These are phyloP conservation scores for Trichophyton mentagrophytes DNA, from an alignment of 2,329 filamentous ascomycete genomes.

Conservation along the genomic window DNA sequence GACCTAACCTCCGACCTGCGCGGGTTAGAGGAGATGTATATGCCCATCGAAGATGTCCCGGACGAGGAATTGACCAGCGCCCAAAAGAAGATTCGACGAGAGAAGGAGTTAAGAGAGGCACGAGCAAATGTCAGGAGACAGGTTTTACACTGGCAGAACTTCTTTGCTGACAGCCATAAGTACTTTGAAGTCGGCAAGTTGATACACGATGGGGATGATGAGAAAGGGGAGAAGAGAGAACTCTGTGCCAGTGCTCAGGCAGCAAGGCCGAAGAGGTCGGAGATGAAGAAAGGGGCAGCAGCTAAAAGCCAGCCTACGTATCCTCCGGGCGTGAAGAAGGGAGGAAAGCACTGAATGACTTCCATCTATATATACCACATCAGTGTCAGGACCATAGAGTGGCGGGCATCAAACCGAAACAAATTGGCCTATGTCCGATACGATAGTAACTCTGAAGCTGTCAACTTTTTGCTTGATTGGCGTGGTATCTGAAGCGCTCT, in stretches of 20 bases:
- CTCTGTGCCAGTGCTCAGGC: constrained; percentile 61
- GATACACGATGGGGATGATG: constrained; percentile 43
- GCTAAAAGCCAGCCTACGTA: constrained; percentile 2
- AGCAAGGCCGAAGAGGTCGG: constrained; percentile 44
- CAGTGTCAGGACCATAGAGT: neutral
- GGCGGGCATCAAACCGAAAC: neutral
- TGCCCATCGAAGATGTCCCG: constrained; percentile 52
- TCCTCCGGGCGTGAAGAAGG: constrained; percentile 2
- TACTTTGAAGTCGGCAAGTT: constrained; percentile 73
- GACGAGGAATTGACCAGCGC: constrained; percentile 21
- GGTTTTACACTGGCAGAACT: constrained; percentile 67
- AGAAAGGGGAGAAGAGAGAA: constrained; percentile 42
- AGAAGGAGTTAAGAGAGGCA: constrained; percentile 54
- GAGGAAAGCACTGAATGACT: neutral
- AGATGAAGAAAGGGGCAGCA: constrained; percentile 22
- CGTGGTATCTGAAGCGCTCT: neutral
- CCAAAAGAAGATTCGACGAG: constrained; percentile 41
- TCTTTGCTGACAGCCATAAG: constrained; percentile 68
- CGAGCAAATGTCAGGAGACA: constrained; percentile 51
- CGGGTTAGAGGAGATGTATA: constrained; percentile 76
- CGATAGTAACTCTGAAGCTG: neutral
- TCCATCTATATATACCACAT: neutral
- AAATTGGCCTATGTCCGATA: neutral
- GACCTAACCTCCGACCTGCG: constrained; percentile 75
- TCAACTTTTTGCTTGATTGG: neutral